Conservation (phyloP, 176 grass and related monocot genomes). For the Zizania latifolia region DNA sequence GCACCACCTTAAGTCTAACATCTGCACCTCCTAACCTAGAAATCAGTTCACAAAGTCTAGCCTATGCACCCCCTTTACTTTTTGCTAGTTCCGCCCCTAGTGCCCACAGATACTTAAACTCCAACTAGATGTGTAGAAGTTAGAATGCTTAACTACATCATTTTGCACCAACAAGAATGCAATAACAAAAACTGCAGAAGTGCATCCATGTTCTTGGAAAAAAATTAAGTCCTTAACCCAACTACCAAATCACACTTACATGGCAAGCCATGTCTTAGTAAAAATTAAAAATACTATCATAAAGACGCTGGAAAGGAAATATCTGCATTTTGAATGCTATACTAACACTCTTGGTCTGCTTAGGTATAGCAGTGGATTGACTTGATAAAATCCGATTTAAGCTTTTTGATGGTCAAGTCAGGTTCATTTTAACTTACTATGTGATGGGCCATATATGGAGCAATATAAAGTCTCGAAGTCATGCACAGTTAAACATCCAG, state of each 20-base stretch:
- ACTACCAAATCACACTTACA: not conserved
- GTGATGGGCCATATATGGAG: slow-evolving; percentile 45
- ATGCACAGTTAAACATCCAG: slow-evolving; percentile 89
- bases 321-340: not conserved
- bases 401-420: not conserved
- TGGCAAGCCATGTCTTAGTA: not conserved
- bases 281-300: not conserved
- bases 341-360: not conserved
- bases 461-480: slow-evolving; percentile 94
- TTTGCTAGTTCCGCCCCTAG: too few species aligned
- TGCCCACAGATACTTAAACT: slow-evolving; percentile 14
- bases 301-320: not conserved
- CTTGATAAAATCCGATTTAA: not conserved
- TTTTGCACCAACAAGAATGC: slow-evolving; percentile 22
- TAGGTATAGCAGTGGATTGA: not conserved
- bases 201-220: slow-evolving; percentile 2
- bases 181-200: slow-evolving; percentile 4
- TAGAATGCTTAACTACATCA: not conserved
- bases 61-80: too few species aligned
- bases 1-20: too few species aligned
- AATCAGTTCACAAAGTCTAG: too few species aligned
- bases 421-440: slow-evolving; percentile 45
- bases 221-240: slow-evolving; percentile 3
- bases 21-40: too few species aligned
- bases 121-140: not conserved